A percentile compares a stretch with the other conserved stretches of the same genome.
Evolutionary conservation across 177 flowering plant species (phyloP).

Genomic region (Vitis hybrid): DNA sequence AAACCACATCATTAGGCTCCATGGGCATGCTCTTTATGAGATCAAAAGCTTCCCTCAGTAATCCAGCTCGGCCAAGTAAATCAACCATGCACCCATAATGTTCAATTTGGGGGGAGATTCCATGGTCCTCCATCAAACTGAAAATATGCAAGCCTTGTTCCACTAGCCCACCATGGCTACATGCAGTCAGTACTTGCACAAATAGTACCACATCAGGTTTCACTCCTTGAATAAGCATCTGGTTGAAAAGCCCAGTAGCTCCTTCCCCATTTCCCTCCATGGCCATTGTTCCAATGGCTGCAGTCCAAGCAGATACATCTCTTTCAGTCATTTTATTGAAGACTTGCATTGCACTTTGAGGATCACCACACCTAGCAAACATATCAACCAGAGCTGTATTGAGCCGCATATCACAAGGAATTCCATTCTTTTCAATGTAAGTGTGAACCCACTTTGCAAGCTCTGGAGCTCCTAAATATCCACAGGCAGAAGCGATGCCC

Average conservation of each 20-base stretch:
- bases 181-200: constrained; percentile 48
- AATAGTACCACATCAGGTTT: constrained; percentile 46
- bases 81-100: constrained; percentile 80
- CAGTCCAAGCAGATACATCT: constrained; percentile 68
- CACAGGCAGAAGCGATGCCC: constrained; percentile 61
- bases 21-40: constrained; percentile 60
- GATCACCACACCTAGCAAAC: constrained; percentile 73
- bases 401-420: constrained; percentile 43
- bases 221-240: constrained; percentile 44
- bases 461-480: constrained; percentile 54
- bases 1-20: constrained; percentile 56
- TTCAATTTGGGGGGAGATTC: constrained; percentile 41
- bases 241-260: constrained; percentile 48
- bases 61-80: constrained; percentile 69
- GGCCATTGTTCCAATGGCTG: constrained; percentile 62
- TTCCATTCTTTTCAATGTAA: constrained; percentile 34
- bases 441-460: constrained; percentile 54
- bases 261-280: constrained; percentile 39
- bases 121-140: constrained; percentile 43
- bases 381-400: constrained; percentile 62
- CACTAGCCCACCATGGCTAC: constrained; percentile 64
- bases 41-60: constrained; percentile 44
- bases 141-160: constrained; percentile 50
- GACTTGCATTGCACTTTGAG: constrained; percentile 42
- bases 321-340: constrained; percentile 43